Evolutionary conservation across 441 rosid species (phyloP).

Genomic region (Pelargonium fulgidum): DNA sequence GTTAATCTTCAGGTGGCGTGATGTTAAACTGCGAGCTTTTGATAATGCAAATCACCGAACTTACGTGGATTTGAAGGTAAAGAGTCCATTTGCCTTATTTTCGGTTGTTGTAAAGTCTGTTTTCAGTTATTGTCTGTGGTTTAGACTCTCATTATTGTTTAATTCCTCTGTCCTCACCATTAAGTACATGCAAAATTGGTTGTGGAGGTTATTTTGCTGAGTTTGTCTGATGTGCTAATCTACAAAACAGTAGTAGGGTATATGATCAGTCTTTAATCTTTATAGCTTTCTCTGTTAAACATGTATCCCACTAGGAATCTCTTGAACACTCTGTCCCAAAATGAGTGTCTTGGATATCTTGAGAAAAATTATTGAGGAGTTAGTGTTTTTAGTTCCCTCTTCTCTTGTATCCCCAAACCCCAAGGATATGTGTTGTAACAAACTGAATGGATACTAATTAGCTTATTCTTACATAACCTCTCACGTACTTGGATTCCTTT

Average conservation of each 20-base stretch:
- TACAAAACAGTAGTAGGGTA: too few relatives aligned
- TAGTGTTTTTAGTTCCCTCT: too few relatives aligned
- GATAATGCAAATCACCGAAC: slow-evolving; percentile 90
- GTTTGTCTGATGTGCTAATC: not conserved
- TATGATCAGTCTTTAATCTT: too few relatives aligned
- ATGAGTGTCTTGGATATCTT: not conserved
- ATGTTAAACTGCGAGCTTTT: slow-evolving; percentile 79
- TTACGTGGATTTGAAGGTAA: slow-evolving; percentile 92
- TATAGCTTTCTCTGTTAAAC: too few relatives aligned
- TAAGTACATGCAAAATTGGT: not conserved
- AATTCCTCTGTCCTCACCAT: not conserved
- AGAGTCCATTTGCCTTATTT: slow-evolving; percentile 9
- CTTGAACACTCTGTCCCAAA: too few relatives aligned
- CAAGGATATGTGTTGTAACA: too few relatives aligned
- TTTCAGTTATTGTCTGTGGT: not conserved
- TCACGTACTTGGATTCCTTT: too few relatives aligned
- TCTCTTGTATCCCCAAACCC: too few relatives aligned
- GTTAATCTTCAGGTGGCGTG: slow-evolving; percentile 73
- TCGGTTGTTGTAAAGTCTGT: not conserved
- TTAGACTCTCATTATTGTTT: not conserved
- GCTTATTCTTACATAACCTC: too few relatives aligned
- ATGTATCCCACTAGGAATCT: too few relatives aligned
- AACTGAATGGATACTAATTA: too few relatives aligned
- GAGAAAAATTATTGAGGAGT: too few relatives aligned
- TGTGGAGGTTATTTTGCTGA: not conserved